phyloP scores from a whole-genome alignment of 805 yeast genomes.

The Wickerhamiella hasegawae region DNA sequence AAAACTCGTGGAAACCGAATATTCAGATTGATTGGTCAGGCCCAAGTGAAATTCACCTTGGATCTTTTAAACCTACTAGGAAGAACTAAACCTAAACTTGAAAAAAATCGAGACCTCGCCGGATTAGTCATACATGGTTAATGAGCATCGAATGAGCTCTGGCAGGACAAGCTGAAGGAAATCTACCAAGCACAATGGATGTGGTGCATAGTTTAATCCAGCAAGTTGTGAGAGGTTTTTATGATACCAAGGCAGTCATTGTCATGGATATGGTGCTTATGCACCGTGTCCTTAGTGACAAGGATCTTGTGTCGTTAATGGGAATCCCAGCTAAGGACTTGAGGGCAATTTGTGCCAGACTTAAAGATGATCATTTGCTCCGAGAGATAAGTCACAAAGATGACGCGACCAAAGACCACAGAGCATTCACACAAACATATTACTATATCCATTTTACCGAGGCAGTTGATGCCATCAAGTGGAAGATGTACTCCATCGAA shows the following conservation, averaged over 20 bases:
- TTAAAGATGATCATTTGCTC: conserved; percentile 72
- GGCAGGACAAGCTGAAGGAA: no score
- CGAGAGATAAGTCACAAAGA: conserved; percentile 25
- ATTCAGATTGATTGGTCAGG: no score
- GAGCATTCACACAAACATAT: conserved; percentile 62
- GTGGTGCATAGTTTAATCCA: conserved; percentile 41
- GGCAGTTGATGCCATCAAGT: conserved; percentile 88
- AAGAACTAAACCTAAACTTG: no score
- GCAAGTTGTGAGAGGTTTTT: conserved; percentile 75
- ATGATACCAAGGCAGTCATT: conserved; percentile 65
- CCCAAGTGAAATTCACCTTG: no score
- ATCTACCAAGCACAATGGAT: conserved; percentile 21
- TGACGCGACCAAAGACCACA: conserved; percentile 39
- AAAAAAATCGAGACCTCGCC: no score
- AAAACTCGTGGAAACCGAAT: no score
- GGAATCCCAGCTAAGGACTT: conserved; percentile 79
- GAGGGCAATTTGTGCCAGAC: conserved; percentile 61
- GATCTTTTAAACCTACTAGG: no score
- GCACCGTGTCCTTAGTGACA: conserved; percentile 85
- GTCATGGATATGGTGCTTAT: conserved; percentile 74
- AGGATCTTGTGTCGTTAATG: conserved; percentile 65
- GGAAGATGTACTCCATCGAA: conserved; percentile 87
- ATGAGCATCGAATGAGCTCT: no score
- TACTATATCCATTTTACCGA: conserved; percentile 81
- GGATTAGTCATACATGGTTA: no score